Percentiles rank a stretch among this genome's conserved stretches.
phyloP scores from a whole-genome alignment of 768 basidiomycete species.

The Pleurotus giganteus region DNA sequence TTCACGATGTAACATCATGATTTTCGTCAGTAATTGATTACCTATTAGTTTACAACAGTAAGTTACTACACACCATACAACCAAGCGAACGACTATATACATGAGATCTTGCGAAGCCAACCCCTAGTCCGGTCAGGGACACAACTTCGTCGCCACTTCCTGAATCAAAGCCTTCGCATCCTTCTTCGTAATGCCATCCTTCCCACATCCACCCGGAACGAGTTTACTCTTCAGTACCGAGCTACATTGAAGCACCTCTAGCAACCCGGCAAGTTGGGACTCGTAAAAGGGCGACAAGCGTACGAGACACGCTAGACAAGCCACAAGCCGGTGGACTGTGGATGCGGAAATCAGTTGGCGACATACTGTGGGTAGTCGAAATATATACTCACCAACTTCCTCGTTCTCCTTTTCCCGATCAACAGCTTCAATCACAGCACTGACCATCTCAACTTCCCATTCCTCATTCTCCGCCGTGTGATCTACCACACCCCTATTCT shows the following conservation, averaged over 20 bases:
- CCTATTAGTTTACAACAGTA: too few species aligned
- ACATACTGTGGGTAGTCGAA: background rate
- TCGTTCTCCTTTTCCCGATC: slow-evolving; percentile 68
- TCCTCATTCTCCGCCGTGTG: slow-evolving; percentile 62
- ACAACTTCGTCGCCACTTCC: slow-evolving; percentile 56
- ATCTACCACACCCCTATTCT: slow-evolving; percentile 26
- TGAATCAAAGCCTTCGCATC: slow-evolving; percentile 63
- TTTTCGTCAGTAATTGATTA: too few species aligned
- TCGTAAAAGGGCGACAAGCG: slow-evolving; percentile 73
- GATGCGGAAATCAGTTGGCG: slow-evolving; percentile 5
- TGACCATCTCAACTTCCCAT: slow-evolving; percentile 83
- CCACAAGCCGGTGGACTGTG: slow-evolving; percentile 80
- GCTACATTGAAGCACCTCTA: slow-evolving; percentile 70
- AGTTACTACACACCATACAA: too few species aligned
- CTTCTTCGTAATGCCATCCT: slow-evolving; percentile 55
- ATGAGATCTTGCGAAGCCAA: too few species aligned
- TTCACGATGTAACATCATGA: background rate
- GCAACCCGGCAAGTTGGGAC: slow-evolving; percentile 47
- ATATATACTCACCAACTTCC: slow-evolving; percentile 66
- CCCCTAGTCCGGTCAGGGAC: slow-evolving; percentile 25
- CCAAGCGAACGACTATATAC: too few species aligned
- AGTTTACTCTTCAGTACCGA: slow-evolving; percentile 60
- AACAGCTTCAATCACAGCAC: slow-evolving; percentile 80
- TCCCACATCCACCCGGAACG: slow-evolving; percentile 46
- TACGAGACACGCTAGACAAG: slow-evolving; percentile 73